Conservation (phyloP, 2,329 filamentous ascomycete genomes). For the Calonectria pauciramosa region DNA sequence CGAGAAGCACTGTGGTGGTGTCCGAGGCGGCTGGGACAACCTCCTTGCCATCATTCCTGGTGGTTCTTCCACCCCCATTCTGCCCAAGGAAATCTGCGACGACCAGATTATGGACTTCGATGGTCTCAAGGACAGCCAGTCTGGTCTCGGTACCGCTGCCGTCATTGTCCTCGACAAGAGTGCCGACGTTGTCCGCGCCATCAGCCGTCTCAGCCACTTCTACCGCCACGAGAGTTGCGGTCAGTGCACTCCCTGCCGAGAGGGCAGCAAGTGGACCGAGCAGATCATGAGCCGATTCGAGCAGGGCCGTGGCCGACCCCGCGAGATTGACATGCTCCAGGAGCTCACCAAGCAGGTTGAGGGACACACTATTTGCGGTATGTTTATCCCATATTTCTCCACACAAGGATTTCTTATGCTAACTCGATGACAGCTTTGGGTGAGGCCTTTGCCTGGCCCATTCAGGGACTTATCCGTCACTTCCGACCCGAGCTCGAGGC, state of each 20-base stretch:
- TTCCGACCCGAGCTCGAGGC: conserved; percentile 97
- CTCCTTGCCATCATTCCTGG: conserved; percentile 94
- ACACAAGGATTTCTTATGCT: conserved; percentile 44
- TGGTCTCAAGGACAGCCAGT: conserved; percentile 96
- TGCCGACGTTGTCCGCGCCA: conserved; percentile 94
- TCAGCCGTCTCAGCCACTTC: conserved; percentile 93
- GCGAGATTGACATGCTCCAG: conserved; percentile 99
- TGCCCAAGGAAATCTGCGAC: conserved; percentile 91
- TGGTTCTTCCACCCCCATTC: conserved; percentile 94
- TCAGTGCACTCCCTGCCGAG: conserved; percentile 99
- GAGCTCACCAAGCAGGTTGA: conserved; percentile 99
- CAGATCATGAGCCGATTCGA: conserved; percentile 99
- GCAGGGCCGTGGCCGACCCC: conserved; percentile 86
- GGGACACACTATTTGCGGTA: conserved; percentile 98
- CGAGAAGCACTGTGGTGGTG: conserved; percentile 97
- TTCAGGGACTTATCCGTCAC: conserved; percentile 97
- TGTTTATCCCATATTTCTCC: conserved; percentile 48
- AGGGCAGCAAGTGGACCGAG: conserved; percentile 98
- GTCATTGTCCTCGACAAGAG: conserved; percentile 99
- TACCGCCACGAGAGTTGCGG: conserved; percentile 99
- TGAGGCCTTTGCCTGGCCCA: conserved; percentile 98
- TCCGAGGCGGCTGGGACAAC: conserved; percentile 98
- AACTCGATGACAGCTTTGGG: conserved; percentile 75
- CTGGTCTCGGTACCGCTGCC: conserved; percentile 95
- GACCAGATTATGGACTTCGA: conserved; percentile 99